Base-by-base conservation (phyloP, 257 asterid genomes). In the Nicotiana attenuata region DNA sequence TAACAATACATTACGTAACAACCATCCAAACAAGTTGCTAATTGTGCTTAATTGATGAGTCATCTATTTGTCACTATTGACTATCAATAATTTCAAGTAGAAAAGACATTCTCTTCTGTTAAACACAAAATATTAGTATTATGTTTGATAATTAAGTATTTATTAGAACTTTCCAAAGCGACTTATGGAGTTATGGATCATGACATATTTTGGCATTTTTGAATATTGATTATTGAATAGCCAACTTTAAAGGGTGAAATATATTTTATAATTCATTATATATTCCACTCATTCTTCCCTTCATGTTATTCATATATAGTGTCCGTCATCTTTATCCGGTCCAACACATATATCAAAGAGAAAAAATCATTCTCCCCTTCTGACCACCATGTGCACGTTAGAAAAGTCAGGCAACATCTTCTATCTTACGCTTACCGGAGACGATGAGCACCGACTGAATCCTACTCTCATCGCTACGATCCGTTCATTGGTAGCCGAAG, bases 381-480 rank as follows among this genome's bases (percentile, higher is more conserved):
- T 15, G 1, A 75, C 31, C 83, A 85, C 55, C 79, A 94, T 94
- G 98, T 92, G 97, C 87, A 89, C 97, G 63, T 83, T 94, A 83
- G 95, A 91, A 89, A 91, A 90, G 85, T 89, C 92, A 60, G 97
- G 93, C 83, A 59, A 78, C 22, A 53, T 92, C 33, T 91, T 94
- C 90, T 80, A 88, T 76, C 90, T 94, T 60, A 94, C 93, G 28
- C 80, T 94, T 50, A 92, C 86, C 57, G 97, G 92, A 80, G 86
- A 80, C 41, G 91, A 90, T 38, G 97, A 93, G 84, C 98, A 94
- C 87, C 94, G 97, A 15, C 63, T 94, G 1, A 90, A 83, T 85
- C 97, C 97, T 1, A 29, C 85, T 13, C 87, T 92, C 26, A 92
- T 94, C 82, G 83, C 90, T 53, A 80, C 92, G 59, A 73, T 94